Base-by-base conservation (phyloP, 2,329 filamentous ascomycete genomes). In the Calonectria pauciramosa region DNA sequence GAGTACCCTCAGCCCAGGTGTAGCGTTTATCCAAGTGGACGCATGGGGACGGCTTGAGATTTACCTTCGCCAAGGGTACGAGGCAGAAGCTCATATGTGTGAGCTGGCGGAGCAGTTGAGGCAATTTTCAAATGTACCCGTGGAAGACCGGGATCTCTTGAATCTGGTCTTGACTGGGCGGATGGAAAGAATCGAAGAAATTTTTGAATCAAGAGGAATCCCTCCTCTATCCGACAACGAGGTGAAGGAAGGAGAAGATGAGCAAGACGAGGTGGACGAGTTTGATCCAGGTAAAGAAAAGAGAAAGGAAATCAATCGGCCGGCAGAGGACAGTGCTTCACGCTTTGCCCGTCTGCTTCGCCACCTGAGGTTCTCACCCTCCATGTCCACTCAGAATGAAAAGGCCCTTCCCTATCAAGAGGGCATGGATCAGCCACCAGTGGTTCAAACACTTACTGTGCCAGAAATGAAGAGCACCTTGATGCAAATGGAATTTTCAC, bases 31-130 rank as follows among this genome's bases (percentile, higher is more conserved):
- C 0, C 44, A 72, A 47, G 52, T 52, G 28, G 71, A 72, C 26
- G 44, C 68, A n/a, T 38, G 30, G 3, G 65, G 66, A 4, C 54
- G 51, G 30, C 56, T 72, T 47, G 65, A 66, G 56, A 56, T 70
- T 4, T 69, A 69, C 16, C 34, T 73, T 4, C 65, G 54, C 16
- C 30, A 34, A 9, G 71, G 71, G 14, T 73, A 70, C 30, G 71
- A 73, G 47, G 32, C 66, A 2, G 71, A 73, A 23, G 2, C 47
- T 14, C 18, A 64, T n/a, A 44, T 56, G 3, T 73, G 44, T 13
- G 66, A 73, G 34, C 28, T 73, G 20, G 54, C 71, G 8, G 71
- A 73, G 32, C 66, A 70, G n/a, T 36, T 73, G 18, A 44, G 71
- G 8, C 59, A 56, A 18, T 70, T 73, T 16, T 73, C 64, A 34